Conservation (phyloP, 495 filamentous ascomycete species). For the Penicillium egyptiacum region DNA sequence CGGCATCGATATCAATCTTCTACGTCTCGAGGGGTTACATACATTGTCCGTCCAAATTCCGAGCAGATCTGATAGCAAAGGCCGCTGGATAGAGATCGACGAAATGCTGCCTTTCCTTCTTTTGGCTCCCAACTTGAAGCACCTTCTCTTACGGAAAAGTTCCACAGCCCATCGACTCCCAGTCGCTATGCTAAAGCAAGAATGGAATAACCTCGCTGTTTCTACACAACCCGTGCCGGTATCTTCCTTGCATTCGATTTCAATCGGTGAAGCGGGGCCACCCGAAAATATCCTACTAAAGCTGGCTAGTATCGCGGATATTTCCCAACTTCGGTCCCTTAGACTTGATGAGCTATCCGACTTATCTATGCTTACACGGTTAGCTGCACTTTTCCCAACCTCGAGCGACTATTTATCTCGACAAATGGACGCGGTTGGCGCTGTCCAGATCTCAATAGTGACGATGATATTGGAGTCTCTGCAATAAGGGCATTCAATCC, state of each 20-base stretch:
- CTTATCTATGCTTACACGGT: neutral
- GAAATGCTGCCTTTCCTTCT: conserved; percentile 12
- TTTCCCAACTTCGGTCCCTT: conserved; percentile 8
- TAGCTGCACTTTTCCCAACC: conserved; percentile 9
- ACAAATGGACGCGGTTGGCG: no score
- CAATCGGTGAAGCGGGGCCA: neutral
- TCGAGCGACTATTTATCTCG: conserved; percentile 18
- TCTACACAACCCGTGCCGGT: neutral
- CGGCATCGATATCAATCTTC: conserved; percentile 4
- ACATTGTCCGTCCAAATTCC: neutral
- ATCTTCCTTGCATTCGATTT: conserved; percentile 2
- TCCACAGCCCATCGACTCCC: neutral
- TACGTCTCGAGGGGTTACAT: neutral
- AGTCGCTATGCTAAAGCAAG: neutral
- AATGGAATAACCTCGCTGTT: conserved; percentile 1
- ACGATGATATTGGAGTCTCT: conserved; percentile 6
- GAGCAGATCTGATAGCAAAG: neutral
- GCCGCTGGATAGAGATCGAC: neutral
- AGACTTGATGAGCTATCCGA: neutral
- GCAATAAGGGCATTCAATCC: conserved; percentile 13
- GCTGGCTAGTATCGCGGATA: conserved; percentile 1
- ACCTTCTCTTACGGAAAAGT: neutral
- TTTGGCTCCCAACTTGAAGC: conserved; percentile 1
- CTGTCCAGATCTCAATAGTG: neutral
- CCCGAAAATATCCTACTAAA: neutral